Evolutionary conservation across 1,139 yeast species (phyloP).

Genomic region (Hemisphaericaspora xylanilytica): DNA sequence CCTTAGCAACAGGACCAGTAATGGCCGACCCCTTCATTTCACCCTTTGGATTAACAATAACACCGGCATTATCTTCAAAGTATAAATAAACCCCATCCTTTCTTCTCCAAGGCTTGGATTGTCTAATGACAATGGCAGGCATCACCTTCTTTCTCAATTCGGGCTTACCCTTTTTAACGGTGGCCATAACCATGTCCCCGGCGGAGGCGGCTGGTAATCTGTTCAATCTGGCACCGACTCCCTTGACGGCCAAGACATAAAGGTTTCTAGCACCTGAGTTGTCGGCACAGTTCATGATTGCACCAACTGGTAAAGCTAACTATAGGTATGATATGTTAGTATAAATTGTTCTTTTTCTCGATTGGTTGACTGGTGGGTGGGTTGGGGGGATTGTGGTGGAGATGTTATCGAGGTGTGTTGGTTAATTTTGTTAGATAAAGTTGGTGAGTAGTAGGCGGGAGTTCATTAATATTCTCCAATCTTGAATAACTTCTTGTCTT

Average conservation of each 20-base stretch:
- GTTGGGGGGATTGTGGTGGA: too few species aligned
- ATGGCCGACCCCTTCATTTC: conserved; percentile 99
- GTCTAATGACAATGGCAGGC: conserved; percentile 99
- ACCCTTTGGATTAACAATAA: conserved; percentile 99
- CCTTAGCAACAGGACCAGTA: conserved; percentile 99
- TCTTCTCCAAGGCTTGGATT: conserved; percentile 99
- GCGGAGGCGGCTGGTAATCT: conserved; percentile 99
- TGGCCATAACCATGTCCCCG: conserved; percentile 99
- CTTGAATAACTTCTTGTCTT: too few species aligned
- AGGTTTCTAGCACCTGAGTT: conserved; percentile 99
- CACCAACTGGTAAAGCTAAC: conserved; percentile 99
- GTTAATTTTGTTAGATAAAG: too few species aligned
- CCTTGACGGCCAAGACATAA: conserved; percentile 98
- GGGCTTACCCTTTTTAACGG: conserved; percentile 99
- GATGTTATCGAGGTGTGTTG: too few species aligned
- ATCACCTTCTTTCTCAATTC: conserved; percentile 99
- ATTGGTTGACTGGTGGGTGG: too few species aligned
- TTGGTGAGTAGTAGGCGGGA: too few species aligned
- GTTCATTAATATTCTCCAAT: too few species aligned
- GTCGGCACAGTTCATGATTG: conserved; percentile 99
- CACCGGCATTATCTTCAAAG: conserved; percentile 99
- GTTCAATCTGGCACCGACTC: conserved; percentile 99
- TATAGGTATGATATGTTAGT: conserved; percentile 21
- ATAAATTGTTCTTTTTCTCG: too few species aligned
- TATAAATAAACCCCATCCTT: conserved; percentile 99